phyloP scores from a whole-genome alignment of 805 yeast genomes.

The Starmerella bombicola region DNA sequence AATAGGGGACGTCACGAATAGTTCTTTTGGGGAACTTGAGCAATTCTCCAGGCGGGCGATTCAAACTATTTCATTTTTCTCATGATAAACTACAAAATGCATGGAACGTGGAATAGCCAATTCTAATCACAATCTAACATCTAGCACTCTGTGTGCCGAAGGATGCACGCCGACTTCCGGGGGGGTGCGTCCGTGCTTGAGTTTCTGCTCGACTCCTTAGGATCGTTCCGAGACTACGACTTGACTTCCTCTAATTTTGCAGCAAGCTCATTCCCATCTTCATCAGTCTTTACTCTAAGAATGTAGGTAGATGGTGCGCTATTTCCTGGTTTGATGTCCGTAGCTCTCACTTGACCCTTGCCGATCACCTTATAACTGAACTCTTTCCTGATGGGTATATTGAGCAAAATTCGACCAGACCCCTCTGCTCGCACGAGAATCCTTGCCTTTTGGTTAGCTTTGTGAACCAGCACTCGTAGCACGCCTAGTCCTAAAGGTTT shows the following conservation, averaged over 20 bases:
- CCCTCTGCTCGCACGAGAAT: conserved; percentile 81
- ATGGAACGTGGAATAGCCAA: no score
- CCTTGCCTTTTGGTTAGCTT: conserved; percentile 50
- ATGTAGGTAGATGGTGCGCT: conserved; percentile 56
- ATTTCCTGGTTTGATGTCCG: conserved; percentile 41
- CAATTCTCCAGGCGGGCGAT: no score
- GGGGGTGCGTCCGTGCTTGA: no score
- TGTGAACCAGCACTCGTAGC: conserved; percentile 54
- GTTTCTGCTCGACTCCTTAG: no score
- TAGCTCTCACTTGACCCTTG: conserved; percentile 56
- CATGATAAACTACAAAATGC: no score
- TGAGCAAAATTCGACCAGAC: conserved; percentile 63
- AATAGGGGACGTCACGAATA: no score
- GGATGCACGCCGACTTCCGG: no score
- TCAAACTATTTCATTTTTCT: no score
- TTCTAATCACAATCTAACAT: no score
- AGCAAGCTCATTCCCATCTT: conserved; percentile 47
- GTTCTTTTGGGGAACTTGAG: no score
- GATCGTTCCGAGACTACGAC: no score
- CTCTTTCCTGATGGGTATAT: conserved; percentile 46
- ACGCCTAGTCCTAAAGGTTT: conserved; percentile 60
- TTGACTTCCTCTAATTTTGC: conserved; percentile 27
- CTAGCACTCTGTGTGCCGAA: no score
- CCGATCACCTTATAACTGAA: conserved; percentile 48
- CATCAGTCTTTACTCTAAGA: conserved; percentile 63